Evolutionary conservation across 1,139 yeast genomes (phyloP).

Genomic region (Sugiyamaella neomexicana): DNA sequence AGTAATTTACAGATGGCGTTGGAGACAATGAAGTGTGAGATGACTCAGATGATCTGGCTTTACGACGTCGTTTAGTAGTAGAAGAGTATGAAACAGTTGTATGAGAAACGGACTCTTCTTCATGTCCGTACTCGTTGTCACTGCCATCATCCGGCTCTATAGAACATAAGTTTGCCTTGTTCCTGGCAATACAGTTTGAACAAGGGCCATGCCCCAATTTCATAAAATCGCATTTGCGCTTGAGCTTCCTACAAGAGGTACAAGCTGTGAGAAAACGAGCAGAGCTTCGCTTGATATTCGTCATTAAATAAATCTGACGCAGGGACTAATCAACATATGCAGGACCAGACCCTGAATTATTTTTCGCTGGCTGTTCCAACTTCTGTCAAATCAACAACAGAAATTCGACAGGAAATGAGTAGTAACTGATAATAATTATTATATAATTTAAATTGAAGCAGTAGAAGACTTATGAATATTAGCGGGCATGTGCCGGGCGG

Average conservation of each 20-base stretch:
- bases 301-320: neutral
- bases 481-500: neutral
- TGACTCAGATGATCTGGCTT: neutral
- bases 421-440: neutral
- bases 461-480: neutral
- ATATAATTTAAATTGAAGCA: neutral
- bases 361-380: too few relatives aligned
- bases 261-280: constrained; percentile 15
- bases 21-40: neutral
- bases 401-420: too few relatives aligned
- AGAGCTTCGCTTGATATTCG: neutral
- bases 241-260: constrained; percentile 20
- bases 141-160: constrained; percentile 19
- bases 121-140: neutral
- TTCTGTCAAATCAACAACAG: too few relatives aligned
- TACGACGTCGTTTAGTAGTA: constrained; percentile 11
- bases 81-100: constrained; percentile 5
- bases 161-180: constrained; percentile 24
- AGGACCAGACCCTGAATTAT: neutral
- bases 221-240: constrained; percentile 22
- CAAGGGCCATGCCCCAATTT: constrained; percentile 20
- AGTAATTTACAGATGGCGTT: neutral
- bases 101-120: constrained; percentile 5
- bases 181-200: constrained; percentile 21
- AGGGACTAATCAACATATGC: neutral